A percentile compares a stretch with the other conserved stretches of the same genome.
Evolutionary conservation across 2,329 filamentous ascomycete genomes (phyloP).

Genomic region (Penicillium sp.): DNA sequence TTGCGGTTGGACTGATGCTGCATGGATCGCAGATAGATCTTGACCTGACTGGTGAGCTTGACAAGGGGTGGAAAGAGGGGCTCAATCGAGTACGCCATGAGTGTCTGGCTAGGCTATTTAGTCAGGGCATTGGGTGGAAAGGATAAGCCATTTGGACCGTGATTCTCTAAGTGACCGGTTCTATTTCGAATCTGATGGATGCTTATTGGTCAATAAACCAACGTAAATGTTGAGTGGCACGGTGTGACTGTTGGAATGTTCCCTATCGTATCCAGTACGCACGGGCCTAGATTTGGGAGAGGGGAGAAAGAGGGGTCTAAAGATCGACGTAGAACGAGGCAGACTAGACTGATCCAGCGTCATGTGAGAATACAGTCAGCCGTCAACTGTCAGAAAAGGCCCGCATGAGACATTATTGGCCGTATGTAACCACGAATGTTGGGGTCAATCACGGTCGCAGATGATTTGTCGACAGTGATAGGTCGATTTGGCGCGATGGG

Average conservation of each 20-base stretch:
- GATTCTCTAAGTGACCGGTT: background rate
- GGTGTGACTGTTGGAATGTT: background rate
- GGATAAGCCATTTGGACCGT: background rate
- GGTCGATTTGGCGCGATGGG: conserved; percentile 19
- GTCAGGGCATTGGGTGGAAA: background rate
- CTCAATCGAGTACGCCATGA: background rate
- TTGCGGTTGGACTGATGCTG: background rate
- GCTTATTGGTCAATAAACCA: background rate
- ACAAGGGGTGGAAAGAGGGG: background rate
- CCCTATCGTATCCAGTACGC: background rate
- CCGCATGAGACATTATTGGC: conserved; percentile 16
- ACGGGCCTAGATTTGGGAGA: background rate
- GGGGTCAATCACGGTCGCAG: conserved; percentile 19
- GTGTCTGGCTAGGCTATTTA: background rate
- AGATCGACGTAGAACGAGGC: background rate
- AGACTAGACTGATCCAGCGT: conserved; percentile 7
- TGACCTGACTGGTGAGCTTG: background rate
- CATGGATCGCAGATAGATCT: background rate
- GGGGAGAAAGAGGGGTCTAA: background rate
- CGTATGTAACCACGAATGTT: conserved; percentile 11
- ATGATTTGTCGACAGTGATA: conserved; percentile 13
- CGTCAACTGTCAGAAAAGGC: conserved; percentile 5
- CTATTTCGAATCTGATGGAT: background rate
- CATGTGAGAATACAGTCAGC: background rate
- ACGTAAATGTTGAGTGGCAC: background rate